These are phyloP conservation scores for Dactylellina drechsleri DNA, from an alignment of 2,329 filamentous ascomycete genomes.

Conservation along the genomic window DNA sequence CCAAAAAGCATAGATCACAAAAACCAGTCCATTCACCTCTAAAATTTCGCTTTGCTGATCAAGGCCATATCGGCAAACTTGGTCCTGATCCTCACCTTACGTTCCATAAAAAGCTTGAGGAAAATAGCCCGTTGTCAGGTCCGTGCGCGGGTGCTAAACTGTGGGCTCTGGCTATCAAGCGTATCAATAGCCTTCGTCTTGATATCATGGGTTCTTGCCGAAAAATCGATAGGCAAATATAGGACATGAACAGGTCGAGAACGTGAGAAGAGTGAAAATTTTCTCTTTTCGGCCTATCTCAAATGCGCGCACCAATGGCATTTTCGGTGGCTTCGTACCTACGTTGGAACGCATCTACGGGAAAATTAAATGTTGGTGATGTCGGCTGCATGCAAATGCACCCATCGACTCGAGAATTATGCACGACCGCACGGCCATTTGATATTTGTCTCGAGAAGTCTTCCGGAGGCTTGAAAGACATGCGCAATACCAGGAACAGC, in stretches of 20 bases:
- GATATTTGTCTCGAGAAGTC: neutral
- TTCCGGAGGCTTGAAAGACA: conserved; percentile 4
- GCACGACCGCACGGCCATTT: conserved; percentile 52
- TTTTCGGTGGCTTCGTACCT: no score
- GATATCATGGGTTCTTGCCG: conserved; percentile 11
- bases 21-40: conserved; percentile 2
- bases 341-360: conserved; percentile 35
- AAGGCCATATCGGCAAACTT: conserved; percentile 26
- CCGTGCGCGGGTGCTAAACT: conserved; percentile 50
- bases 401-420: conserved; percentile 41
- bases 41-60: conserved; percentile 23
- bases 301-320: neutral
- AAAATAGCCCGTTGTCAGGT: conserved; percentile 10
- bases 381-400: conserved; percentile 54
- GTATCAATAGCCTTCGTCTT: conserved; percentile 21
- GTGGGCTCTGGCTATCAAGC: conserved; percentile 14
- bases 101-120: conserved; percentile 24
- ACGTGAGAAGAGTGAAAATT: neutral
- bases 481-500: conserved; percentile 45
- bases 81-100: conserved; percentile 25
- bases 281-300: neutral
- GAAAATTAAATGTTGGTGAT: conserved; percentile 49
- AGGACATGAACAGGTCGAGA: no score
- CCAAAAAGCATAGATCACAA: conserved; percentile 16
- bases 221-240: conserved; percentile 16